These are phyloP conservation scores for Cyathus striatus DNA, from an alignment of 768 basidiomycete species.

Conservation along the genomic window DNA sequence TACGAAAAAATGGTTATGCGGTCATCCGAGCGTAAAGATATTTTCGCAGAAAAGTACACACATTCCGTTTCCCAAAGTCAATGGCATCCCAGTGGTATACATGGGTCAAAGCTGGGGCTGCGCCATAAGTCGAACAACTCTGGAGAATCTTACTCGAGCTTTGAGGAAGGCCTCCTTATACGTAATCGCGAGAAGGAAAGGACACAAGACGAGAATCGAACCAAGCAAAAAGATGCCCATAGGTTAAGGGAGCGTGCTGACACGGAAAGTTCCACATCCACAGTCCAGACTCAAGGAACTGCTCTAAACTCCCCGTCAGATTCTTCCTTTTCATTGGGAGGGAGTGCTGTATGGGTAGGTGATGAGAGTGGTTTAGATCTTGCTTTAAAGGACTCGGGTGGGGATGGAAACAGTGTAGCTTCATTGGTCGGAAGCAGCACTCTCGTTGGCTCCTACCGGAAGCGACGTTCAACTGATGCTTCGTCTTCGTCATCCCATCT, in stretches of 20 bases:
- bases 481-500: slow-evolving; percentile 67
- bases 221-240: slow-evolving; percentile 23
- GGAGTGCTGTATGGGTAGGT: slow-evolving; percentile 81
- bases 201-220: slow-evolving; percentile 27
- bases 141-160: slow-evolving; percentile 60
- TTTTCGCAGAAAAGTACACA: slow-evolving; percentile 83
- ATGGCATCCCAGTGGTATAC: slow-evolving; percentile 17
- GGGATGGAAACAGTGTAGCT: slow-evolving; percentile 36
- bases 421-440: slow-evolving; percentile 36
- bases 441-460: slow-evolving; percentile 34
- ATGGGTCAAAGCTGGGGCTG: slow-evolving; percentile 18
- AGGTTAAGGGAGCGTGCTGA: slow-evolving; percentile 25
- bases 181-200: slow-evolving; percentile 27
- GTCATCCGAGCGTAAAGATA: slow-evolving; percentile 84
- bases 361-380: slow-evolving; percentile 61
- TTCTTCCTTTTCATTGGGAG: slow-evolving; percentile 71
- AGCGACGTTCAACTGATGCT: slow-evolving; percentile 66
- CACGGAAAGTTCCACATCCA: slow-evolving; percentile 29
- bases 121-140: slow-evolving; percentile 50
- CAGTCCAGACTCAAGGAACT: slow-evolving; percentile 10
- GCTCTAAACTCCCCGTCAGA: slow-evolving; percentile 54
- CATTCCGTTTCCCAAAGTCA: slow-evolving; percentile 23
- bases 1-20: slow-evolving; percentile 88
- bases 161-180: slow-evolving; percentile 62
- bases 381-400: slow-evolving; percentile 35